These are phyloP conservation scores for Trichosporon sp. DNA, from an alignment of 1,284 basidiomycete species.

Conservation along the genomic window DNA sequence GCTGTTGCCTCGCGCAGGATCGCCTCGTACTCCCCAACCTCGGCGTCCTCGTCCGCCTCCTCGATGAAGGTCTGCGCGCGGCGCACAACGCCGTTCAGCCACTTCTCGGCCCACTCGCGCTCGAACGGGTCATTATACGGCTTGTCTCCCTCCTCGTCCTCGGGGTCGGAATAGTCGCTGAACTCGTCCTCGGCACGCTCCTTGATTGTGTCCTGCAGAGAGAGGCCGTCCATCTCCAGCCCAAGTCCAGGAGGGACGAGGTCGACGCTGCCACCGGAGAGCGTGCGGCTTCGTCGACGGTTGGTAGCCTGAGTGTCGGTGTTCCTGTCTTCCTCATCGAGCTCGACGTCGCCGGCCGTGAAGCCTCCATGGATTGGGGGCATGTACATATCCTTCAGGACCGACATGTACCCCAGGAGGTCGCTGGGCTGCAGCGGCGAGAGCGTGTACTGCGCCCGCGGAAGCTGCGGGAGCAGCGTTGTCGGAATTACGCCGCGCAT, in stretches of 20 bases:
- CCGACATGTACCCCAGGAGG: constrained; percentile 43
- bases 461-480: constrained; percentile 46
- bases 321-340: constrained; percentile 18
- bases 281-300: constrained; percentile 31
- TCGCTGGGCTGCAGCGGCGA: constrained; percentile 38
- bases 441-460: constrained; percentile 44
- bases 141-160: constrained; percentile 26
- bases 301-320: not conserved
- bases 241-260: constrained; percentile 34
- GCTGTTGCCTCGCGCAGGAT: constrained; percentile 62
- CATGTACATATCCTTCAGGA: constrained; percentile 42
- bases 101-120: constrained; percentile 56
- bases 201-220: constrained; percentile 26
- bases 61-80: constrained; percentile 49
- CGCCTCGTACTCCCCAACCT: constrained; percentile 23
- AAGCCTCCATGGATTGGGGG: constrained; percentile 55
- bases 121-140: constrained; percentile 47
- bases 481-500: constrained; percentile 34
- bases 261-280: constrained; percentile 35
- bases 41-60: constrained; percentile 7
- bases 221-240: constrained; percentile 43
- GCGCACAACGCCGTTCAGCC: constrained; percentile 52
- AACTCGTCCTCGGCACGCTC: constrained; percentile 27
- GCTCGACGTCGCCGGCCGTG: constrained; percentile 36
- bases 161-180: constrained; percentile 24